Evolutionary conservation across 2,329 filamentous ascomycete species (phyloP), one percentile per base, ranked within the genome.

Genomic region (Aspergillus vadensis): DNA sequence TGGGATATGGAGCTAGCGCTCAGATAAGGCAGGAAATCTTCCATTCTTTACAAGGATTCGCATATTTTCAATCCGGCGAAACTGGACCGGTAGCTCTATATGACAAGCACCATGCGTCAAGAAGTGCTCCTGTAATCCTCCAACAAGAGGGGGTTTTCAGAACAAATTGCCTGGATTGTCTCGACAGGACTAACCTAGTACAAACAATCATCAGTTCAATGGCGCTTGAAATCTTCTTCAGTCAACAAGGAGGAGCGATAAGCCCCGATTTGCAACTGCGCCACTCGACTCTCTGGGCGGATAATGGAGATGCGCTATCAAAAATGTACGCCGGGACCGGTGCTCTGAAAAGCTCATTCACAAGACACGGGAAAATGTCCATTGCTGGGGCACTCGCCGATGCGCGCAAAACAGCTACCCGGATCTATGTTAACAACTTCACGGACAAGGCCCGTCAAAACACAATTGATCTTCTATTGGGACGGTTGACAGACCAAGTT

Each of bases 391-490:
- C 93, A 10, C 86, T 99, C 67, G 93, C 95, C n/a, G 95, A 99
- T 79, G 90, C 92, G 48, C 87, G 94, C 57, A 99, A 99, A 77
- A 97, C 92, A 66, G 93, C 94, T 0, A 95, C 95, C 55, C 85
- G 95, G 61, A 86, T 97, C 64, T 98, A 97, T 73, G 94, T 97
- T 79, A 99, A 99, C 79, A 98, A 97, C 72, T 98, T 99, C 74
- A 86, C 92, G 8, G 95, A 99, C 74, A 96, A 96, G 66, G 91
- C 89, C 21, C 85, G 92, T 50, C 95, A 99, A 73, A 93, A 92
- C 67, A 97, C 92, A 0, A 98, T 99, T 67, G 95, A 99, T 75
- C 88, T 96, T 79, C 83, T 99, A 5, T 82, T 99, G 5, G 94
- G 94, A 2, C 86, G 92, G 57, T 79, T 97, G 43, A 89, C 96